A percentile compares a stretch with the other conserved stretches of the same genome.
Evolutionary conservation across 768 basidiomycete species (phyloP).

Genomic region (Sutorius australiensis): DNA sequence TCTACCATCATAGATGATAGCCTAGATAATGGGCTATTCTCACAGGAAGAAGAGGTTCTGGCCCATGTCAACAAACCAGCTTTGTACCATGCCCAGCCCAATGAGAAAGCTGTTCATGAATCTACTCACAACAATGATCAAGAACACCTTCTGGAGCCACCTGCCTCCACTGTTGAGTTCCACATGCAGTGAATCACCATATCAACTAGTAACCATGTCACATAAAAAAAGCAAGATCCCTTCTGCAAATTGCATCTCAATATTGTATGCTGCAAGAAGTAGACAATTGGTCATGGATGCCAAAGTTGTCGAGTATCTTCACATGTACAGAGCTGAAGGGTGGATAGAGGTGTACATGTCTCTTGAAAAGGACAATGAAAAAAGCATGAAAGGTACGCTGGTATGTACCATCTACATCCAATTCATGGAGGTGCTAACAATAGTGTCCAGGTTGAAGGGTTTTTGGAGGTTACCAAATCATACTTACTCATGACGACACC

Average conservation of each 20-base stretch:
- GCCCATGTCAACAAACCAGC: slow-evolving; percentile 17
- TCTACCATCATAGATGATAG: slow-evolving; percentile 52
- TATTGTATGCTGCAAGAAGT: slow-evolving; percentile 89
- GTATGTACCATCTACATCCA: slow-evolving; percentile 42
- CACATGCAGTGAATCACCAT: slow-evolving; percentile 44
- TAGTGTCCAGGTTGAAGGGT: slow-evolving; percentile 65
- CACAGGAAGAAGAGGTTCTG: too few species aligned
- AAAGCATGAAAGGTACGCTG: slow-evolving; percentile 67
- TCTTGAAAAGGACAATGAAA: too few species aligned
- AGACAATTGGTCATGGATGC: slow-evolving; percentile 87
- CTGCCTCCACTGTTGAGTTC: slow-evolving; percentile 42
- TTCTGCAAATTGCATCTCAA: slow-evolving; percentile 85
- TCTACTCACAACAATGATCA: slow-evolving; percentile 21
- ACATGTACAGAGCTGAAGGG: slow-evolving; percentile 76
- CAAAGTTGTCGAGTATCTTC: slow-evolving; percentile 76
- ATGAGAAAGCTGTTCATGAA: slow-evolving; percentile 19
- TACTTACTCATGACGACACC: slow-evolving; percentile 55
- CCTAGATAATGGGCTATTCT: slow-evolving; percentile 30
- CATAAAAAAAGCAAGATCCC: slow-evolving; percentile 46
- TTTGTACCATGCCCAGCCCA: slow-evolving; percentile 14
- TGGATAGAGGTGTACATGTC: slow-evolving; percentile 80
- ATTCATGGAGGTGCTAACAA: slow-evolving; percentile 8
- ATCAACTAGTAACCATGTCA: slow-evolving; percentile 25
- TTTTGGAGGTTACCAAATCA: slow-evolving; percentile 67
- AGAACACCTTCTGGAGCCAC: slow-evolving; percentile 57